Percentiles rank a stretch among this genome's conserved stretches.
Evolutionary conservation across 805 yeast species (phyloP).

Genomic region (Yarrowia bubula): DNA sequence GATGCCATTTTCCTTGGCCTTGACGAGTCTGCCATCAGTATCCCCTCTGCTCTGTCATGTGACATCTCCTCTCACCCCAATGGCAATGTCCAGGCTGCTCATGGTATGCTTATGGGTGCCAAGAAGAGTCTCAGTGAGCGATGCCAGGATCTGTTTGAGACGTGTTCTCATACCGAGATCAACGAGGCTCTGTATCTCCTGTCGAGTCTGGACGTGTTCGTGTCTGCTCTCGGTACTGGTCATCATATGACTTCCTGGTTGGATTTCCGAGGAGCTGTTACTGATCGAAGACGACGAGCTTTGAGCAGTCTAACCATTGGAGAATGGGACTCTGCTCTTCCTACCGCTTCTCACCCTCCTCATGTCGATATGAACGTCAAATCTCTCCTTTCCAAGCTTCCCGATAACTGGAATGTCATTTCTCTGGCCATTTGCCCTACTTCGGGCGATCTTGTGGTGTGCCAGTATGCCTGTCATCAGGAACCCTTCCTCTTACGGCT

Average conservation of each 20-base stretch:
- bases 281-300: not conserved
- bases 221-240: constrained; percentile 8
- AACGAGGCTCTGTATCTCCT: not conserved
- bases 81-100: constrained; percentile 1
- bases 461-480: constrained; percentile 43
- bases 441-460: constrained; percentile 57
- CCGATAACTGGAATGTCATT: constrained; percentile 56
- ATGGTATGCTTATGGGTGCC: not conserved
- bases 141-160: not conserved
- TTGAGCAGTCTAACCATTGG: not conserved
- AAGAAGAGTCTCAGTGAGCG: not conserved
- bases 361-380: not conserved
- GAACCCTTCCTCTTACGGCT: constrained; percentile 53
- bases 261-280: not conserved
- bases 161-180: not conserved
- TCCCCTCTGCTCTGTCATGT: constrained; percentile 6
- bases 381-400: constrained; percentile 33
- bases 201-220: not conserved
- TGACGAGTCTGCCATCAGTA: constrained; percentile 12
- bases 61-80: constrained; percentile 16
- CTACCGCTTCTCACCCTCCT: not conserved
- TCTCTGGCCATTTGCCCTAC: constrained; percentile 58
- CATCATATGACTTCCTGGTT: not conserved
- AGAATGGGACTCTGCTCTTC: not conserved
- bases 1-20: constrained; percentile 16